A percentile compares a stretch with the other conserved stretches of the same genome.
These are phyloP conservation scores for Cryptomeria japonica DNA, from an alignment of 75 land plant species.

Conservation along the genomic window DNA sequence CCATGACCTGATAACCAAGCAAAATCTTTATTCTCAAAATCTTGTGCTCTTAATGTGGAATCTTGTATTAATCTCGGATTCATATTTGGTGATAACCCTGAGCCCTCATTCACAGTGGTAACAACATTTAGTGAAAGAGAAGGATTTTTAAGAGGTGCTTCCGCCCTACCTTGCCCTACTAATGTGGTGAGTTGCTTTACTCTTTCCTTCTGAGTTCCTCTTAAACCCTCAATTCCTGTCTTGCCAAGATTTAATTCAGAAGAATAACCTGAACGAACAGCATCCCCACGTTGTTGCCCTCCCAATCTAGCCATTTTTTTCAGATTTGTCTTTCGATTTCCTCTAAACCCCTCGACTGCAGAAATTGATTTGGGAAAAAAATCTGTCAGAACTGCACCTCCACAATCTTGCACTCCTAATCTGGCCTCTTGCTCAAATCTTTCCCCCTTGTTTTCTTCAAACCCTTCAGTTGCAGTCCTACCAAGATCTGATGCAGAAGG, in stretches of 20 bases:
- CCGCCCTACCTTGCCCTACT: too few relatives aligned
- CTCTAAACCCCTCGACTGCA: slow-evolving; percentile 45
- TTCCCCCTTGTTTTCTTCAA: neutral
- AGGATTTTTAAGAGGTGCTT: too few relatives aligned
- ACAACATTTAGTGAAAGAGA: too few relatives aligned
- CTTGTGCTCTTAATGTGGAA: too few relatives aligned
- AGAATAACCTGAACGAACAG: slow-evolving; percentile 15
- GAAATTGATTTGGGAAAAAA: too few relatives aligned
- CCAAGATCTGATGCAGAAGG: slow-evolving; percentile 15
- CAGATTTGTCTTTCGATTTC: slow-evolving; percentile 77
- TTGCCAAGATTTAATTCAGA: slow-evolving; percentile 9
- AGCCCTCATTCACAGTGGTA: too few relatives aligned
- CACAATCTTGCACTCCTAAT: slow-evolving; percentile 12
- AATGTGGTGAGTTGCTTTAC: too few relatives aligned
- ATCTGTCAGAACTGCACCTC: neutral
- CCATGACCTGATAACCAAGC: slow-evolving; percentile 12
- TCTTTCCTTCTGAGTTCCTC: too few relatives aligned
- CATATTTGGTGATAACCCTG: too few relatives aligned
- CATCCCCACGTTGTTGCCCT: slow-evolving; percentile 25
- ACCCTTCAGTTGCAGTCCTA: neutral
- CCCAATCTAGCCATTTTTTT: slow-evolving; percentile 63
- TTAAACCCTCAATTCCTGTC: neutral
- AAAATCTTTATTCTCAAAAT: neutral
- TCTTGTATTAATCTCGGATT: too few relatives aligned
- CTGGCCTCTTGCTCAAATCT: neutral